Evolutionary conservation across 2,329 filamentous ascomycete species (phyloP), one percentile per base, ranked within the genome.

Genomic region (Fusarium temperatum): DNA sequence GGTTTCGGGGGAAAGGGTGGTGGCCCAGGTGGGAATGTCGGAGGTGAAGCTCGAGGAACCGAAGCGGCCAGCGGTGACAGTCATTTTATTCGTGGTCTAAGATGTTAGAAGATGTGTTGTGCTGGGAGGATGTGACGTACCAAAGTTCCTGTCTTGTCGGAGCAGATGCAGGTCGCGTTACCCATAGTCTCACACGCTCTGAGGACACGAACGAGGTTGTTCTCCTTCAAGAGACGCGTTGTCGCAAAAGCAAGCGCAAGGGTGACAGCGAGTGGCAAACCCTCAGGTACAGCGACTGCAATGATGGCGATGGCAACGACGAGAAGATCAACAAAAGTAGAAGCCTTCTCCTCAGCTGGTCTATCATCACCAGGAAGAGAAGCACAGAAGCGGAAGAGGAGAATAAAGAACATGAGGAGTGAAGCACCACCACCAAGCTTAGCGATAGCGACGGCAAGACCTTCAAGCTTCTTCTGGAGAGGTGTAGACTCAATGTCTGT

Each of bases 371-470:
- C 80, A 11, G 86, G 85, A 4, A 98, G 87, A 13, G 89, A 84
- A 51, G 91, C 94, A 13, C 96, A 85, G 79, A 97, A 98, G 77
- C 94, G 89, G 83, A 98, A 95, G 77, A 98, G 90, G 15, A 98
- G 87, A 45, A 97, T 92, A 51, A 96, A 87, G 83, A 98, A 98
- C 56, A 98, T 86, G 11, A 94, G 85, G 13, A 97, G 85, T 71
- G 93, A 94, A 54, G 94, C 94, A 59, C 87, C 90, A 80, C 94
- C 94, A 81, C 92, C 92, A 28, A 94, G 84, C 81, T 93, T 93
- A 61, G 92, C 93, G 78, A 94, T 94, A 83, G 92, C 94, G 72
- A 93, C 91, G 59, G 93, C 93, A 69, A 95, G 89, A 65, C 89
- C 86, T 78, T 93, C 93, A 45, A 95, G 87, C 81, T 94, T 95